phyloP scores from a whole-genome alignment of 129 eudicot species.

The Flaveria robusta region DNA sequence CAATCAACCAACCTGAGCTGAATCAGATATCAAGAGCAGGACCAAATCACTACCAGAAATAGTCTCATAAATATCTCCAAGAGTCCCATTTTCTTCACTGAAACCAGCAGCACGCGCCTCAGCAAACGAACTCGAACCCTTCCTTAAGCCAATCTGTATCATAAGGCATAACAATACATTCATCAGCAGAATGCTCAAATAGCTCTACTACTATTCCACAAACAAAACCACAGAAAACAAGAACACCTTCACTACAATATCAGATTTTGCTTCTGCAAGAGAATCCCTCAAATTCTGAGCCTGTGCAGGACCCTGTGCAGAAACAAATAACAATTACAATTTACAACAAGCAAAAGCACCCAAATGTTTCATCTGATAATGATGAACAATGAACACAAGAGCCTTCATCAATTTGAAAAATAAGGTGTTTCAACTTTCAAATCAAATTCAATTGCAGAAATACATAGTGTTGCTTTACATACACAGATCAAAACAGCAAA shows the following conservation, averaged over 20 bases:
- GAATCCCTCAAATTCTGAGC: conserved; percentile 96
- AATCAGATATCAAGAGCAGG: conserved; percentile 89
- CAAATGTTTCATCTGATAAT: not conserved
- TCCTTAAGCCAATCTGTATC: conserved; percentile 83
- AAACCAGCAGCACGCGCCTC: conserved; percentile 98
- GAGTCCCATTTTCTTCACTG: conserved; percentile 86
- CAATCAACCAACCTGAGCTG: conserved; percentile 73
- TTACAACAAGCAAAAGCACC: not conserved
- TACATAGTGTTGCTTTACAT: too few relatives aligned
- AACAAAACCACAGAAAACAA: not conserved
- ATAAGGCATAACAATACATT: not conserved
- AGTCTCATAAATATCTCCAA: conserved; percentile 86
- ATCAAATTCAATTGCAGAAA: not conserved
- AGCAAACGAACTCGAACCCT: conserved; percentile 87
- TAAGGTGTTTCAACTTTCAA: not conserved
- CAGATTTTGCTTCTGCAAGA: conserved; percentile 80
- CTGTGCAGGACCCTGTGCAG: conserved; percentile 89
- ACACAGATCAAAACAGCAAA: too few relatives aligned
- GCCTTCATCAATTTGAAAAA: too few relatives aligned
- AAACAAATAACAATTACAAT: not conserved
- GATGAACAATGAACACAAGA: not conserved
- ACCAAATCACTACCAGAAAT: conserved; percentile 85
- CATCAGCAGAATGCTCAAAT: not conserved
- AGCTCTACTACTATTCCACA: not conserved
- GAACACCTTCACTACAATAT: conserved; percentile 80